Base-by-base conservation (phyloP, 495 filamentous ascomycete species). In the Parmelia sp. region DNA sequence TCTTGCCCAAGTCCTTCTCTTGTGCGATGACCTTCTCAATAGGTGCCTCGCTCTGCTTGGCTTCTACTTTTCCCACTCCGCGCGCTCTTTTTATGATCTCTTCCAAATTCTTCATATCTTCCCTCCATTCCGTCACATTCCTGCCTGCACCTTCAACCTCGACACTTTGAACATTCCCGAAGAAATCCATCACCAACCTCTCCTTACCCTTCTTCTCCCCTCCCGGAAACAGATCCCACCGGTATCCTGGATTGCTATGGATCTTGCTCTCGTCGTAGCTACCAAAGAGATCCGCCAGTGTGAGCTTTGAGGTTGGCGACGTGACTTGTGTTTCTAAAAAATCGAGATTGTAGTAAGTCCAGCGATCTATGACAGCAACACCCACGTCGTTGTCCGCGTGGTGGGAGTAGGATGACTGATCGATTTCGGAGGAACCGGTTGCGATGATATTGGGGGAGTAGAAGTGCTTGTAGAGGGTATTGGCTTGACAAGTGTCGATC, bases 401-500 rank as follows among this genome's bases (percentile, higher is more conserved):
- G 75, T 98, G 94, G 4, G 90, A 94, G 72, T 97, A 97, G 1
- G 88, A 92, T 11, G 89, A 94, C 75, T 98, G 89, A 72, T 97
- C 92, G 60, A 96, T 87, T 74, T 92, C 91, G 42, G 88, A 92
- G 61, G 89, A 93, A 11, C 94, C 94, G 0, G 94, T 98, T 3
- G 95, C 95, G 64, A 98, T 88, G 68, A 98, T 96, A 64, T 96
- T 96, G 31, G 94, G 92, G 31, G 90, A 93, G 79, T 97, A 97
- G 74, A 98, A 89, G 74, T 96, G 93, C 71, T 84, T 91, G 79
- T 96, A 98, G 90, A 98, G 96, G 17, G 94, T 98, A 70, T 98
- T 98, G 44, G 94, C 94, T 77, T 98, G 94, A 76, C 94, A 98
- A 0, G 94, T 98, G 76, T 98, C 94, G 77, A 98, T 97, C 94